These are phyloP conservation scores for Saccharomycopsis hybrid DNA, from an alignment of 1,139 yeast species.

Conservation along the genomic window DNA sequence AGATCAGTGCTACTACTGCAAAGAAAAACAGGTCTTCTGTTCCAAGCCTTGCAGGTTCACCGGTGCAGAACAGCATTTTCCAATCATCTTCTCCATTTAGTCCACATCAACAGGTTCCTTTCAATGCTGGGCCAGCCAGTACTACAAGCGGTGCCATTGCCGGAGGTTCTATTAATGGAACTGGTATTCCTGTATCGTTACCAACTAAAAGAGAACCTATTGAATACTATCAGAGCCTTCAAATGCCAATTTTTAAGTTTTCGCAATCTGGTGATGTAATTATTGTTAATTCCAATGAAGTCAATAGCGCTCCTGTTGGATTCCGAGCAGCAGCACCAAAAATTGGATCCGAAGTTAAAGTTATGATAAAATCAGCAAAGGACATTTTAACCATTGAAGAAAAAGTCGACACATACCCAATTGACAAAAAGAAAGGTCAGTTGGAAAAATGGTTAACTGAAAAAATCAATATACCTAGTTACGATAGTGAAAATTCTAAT, in stretches of 20 bases:
- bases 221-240: conserved; percentile 9
- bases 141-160: too few species aligned
- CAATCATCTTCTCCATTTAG: too few species aligned
- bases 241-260: conserved; percentile 19
- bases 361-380: conserved; percentile 10
- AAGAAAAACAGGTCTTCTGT: too few species aligned
- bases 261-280: conserved; percentile 10
- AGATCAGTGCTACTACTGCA: not conserved
- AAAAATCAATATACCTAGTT: conserved; percentile 24
- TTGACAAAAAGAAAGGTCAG: conserved; percentile 15
- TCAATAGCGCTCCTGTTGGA: not conserved
- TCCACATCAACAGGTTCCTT: too few species aligned
- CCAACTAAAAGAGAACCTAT: not conserved
- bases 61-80: too few species aligned
- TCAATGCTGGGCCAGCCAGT: too few species aligned
- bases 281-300: conserved; percentile 3
- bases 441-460: conserved; percentile 18
- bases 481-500: conserved; percentile 9
- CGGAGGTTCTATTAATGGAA: too few species aligned
- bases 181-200: too few species aligned
- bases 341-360: not conserved
- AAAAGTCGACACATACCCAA: conserved; percentile 12
- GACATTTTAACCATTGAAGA: conserved; percentile 10
- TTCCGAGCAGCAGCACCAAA: too few species aligned
- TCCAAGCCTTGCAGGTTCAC: too few species aligned